These are phyloP conservation scores for Solanum microdontum DNA, from an alignment of 257 asterid genomes.

Conservation along the genomic window DNA sequence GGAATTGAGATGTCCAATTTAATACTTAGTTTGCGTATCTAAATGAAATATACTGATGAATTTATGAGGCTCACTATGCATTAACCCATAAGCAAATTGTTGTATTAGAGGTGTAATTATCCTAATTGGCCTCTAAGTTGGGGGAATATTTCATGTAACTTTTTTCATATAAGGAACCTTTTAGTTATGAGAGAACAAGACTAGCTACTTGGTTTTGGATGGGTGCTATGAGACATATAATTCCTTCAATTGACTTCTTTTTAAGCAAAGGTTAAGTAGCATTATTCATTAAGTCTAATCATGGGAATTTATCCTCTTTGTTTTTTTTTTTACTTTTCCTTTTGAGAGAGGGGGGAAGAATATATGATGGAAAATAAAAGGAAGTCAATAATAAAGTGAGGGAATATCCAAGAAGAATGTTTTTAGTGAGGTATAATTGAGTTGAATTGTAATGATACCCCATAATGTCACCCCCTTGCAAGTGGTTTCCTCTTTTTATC, in stretches of 20 bases:
- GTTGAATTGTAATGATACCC: neutral
- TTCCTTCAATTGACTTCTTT: neutral
- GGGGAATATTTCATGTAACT: conserved; percentile 1
- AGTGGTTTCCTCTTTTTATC: neutral
- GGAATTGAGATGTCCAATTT: neutral
- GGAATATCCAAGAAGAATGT: conserved; percentile 3
- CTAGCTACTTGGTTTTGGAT: neutral
- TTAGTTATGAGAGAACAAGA: neutral
- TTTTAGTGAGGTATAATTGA: neutral
- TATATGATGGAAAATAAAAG: neutral
- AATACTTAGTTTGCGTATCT: neutral
- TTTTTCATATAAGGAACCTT: neutral
- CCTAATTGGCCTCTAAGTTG: neutral
- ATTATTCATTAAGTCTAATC: conserved; percentile 6
- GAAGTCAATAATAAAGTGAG: neutral
- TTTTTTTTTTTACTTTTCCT: neutral
- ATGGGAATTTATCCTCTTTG: neutral
- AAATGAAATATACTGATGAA: neutral
- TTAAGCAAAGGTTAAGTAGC: neutral
- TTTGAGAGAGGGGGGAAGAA: neutral
- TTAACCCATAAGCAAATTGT: neutral
- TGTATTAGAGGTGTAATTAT: conserved; percentile 1
- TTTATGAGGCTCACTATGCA: neutral
- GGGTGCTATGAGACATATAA: neutral
- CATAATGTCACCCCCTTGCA: neutral